Percentiles rank a stretch among this genome's conserved stretches.
These are phyloP conservation scores for Phytophthora vignae DNA, from an alignment of 352 stramenopile species.

Conservation along the genomic window DNA sequence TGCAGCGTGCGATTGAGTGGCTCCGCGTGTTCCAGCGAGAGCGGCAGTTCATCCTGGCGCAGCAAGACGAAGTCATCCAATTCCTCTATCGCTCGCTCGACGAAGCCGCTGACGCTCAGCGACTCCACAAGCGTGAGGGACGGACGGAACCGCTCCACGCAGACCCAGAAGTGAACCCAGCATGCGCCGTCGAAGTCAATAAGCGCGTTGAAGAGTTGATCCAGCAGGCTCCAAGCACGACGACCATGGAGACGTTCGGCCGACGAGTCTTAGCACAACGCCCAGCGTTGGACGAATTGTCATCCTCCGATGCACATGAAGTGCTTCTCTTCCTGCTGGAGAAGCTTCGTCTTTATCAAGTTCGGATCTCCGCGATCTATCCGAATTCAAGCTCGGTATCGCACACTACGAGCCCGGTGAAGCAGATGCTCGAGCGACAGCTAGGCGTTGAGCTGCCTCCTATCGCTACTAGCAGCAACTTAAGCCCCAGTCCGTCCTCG, in stretches of 20 bases:
- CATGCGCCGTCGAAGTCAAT: not conserved
- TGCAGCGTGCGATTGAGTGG: conserved; percentile 55
- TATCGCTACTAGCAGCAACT: conserved; percentile 29
- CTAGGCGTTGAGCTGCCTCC: conserved; percentile 67
- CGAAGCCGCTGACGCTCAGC: conserved; percentile 33
- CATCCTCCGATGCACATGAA: conserved; percentile 44
- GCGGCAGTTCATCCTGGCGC: conserved; percentile 63
- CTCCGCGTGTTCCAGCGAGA: conserved; percentile 60
- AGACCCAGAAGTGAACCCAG: not conserved
- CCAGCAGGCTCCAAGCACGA: conserved; percentile 29
- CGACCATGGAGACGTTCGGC: conserved; percentile 51
- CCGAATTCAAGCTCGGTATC: conserved; percentile 1
- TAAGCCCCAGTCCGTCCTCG: conserved; percentile 36
- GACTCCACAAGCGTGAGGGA: not conserved
- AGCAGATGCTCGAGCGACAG: conserved; percentile 52
- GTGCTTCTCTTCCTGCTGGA: conserved; percentile 69
- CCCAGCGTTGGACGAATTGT: conserved; percentile 62
- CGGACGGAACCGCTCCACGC: not conserved
- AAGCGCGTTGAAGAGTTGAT: conserved; percentile 36
- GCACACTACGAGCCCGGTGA: conserved; percentile 16
- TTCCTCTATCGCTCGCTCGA: conserved; percentile 58
- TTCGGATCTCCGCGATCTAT: conserved; percentile 57
- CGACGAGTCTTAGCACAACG: conserved; percentile 35
- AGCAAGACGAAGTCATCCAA: conserved; percentile 74
- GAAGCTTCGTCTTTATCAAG: conserved; percentile 73